Percentiles rank a stretch among this genome's conserved stretches.
Conservation (phyloP, 768 basidiomycete genomes). For the Pleurotus ostreatus region DNA sequence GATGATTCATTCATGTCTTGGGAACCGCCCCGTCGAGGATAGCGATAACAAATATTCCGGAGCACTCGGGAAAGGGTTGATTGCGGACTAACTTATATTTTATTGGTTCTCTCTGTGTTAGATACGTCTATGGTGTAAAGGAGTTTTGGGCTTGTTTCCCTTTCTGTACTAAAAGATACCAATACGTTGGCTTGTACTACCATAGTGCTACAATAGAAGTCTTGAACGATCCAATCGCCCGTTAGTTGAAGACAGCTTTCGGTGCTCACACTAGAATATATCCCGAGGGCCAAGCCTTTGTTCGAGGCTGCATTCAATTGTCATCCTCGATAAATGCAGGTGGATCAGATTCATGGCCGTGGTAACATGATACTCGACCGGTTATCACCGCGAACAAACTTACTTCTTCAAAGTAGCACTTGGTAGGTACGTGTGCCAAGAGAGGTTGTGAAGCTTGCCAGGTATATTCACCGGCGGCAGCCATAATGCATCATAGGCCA, state of each 20-base stretch:
- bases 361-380: not conserved
- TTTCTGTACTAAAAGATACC: constrained; percentile 4
- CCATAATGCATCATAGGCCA: not conserved
- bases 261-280: not conserved
- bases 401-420: constrained; percentile 5
- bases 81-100: constrained; percentile 10
- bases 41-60: constrained; percentile 6
- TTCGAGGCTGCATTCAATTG: not conserved
- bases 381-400: constrained; percentile 1
- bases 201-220: constrained; percentile 1
- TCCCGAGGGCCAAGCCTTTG: constrained; percentile 3
- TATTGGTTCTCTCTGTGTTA: not conserved
- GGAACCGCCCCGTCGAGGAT: constrained; percentile 42
- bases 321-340: not conserved
- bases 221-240: not conserved
- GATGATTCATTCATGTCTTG: constrained; percentile 64
- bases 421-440: constrained; percentile 5
- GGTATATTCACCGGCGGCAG: constrained; percentile 3
- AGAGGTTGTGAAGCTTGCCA: not conserved
- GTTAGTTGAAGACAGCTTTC: not conserved
- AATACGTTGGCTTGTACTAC: constrained; percentile 1
- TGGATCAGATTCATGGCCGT: not conserved
- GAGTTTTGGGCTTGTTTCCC: not conserved
- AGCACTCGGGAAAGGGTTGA: not conserved
- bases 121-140: not conserved